These are phyloP conservation scores for Nidula niveotomentosa DNA, from an alignment of 1,284 basidiomycete species.

Conservation along the genomic window DNA sequence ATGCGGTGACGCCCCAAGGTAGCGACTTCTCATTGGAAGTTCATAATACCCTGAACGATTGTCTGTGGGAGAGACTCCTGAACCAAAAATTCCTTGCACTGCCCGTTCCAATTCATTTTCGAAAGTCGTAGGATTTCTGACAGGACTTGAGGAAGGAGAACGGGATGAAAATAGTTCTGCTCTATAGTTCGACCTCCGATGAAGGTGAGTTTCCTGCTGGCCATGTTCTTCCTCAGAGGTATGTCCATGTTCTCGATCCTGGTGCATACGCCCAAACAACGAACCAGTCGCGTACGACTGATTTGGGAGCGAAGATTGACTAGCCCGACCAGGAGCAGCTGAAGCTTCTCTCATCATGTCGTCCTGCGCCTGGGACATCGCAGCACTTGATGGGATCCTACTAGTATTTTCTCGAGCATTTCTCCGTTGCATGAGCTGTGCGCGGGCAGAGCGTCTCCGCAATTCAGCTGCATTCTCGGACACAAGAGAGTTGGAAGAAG, in stretches of 20 bases:
- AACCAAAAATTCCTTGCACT: too few species aligned
- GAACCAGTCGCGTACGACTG: background rate
- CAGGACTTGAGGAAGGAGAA: too few species aligned
- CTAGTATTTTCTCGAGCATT: background rate
- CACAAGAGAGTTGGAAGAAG: constrained; percentile 4
- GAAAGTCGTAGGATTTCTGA: too few species aligned
- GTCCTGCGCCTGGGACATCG: background rate
- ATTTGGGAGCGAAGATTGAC: background rate
- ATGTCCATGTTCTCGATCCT: too few species aligned
- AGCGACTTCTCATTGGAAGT: too few species aligned
- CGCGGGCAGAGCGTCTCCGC: background rate
- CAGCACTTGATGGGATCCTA: background rate
- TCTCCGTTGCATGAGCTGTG: background rate
- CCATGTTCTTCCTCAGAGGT: too few species aligned
- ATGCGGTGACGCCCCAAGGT: background rate
- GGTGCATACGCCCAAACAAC: background rate
- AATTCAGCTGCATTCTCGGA: constrained; percentile 1
- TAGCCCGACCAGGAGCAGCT: background rate
- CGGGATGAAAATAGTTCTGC: too few species aligned
- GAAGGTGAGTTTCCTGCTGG: too few species aligned
- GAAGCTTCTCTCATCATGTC: background rate
- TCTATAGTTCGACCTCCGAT: too few species aligned
- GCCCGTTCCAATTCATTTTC: too few species aligned
- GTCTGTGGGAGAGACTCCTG: too few species aligned
- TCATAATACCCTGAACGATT: too few species aligned